Evolutionary conservation across 2,329 filamentous ascomycete genomes (phyloP).

Genomic region (Esteya vermicola): DNA sequence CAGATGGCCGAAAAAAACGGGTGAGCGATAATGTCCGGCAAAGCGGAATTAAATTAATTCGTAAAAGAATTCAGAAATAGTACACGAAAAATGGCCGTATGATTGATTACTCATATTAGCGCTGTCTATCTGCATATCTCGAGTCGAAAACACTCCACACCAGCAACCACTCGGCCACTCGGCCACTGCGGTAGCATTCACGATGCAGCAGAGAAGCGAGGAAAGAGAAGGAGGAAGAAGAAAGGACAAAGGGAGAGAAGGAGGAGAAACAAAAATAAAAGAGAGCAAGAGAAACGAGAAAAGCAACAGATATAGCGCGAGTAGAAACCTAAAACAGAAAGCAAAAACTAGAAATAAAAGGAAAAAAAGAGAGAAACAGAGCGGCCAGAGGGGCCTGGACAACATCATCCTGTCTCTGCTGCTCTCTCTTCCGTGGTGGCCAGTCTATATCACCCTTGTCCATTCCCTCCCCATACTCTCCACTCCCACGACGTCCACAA

Average conservation of each 20-base stretch:
- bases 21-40: conserved; percentile 17
- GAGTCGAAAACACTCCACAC: background rate
- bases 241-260: conserved; percentile 3
- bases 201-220: background rate
- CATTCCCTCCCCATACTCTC: background rate
- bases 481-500: no score
- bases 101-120: no score
- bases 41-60: conserved; percentile 8
- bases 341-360: background rate
- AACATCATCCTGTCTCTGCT: no score
- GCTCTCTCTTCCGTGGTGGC: conserved; percentile 2
- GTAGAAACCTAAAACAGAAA: conserved; percentile 3
- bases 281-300: background rate
- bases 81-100: no score
- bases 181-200: no score
- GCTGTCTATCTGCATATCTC: no score
- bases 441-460: conserved; percentile 7
- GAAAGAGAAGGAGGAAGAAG: background rate
- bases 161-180: background rate
- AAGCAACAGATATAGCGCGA: no score
- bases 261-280: background rate
- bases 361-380: background rate
- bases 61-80: conserved; percentile 6
- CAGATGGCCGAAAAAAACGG: no score
- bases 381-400: no score